Evolutionary conservation across 495 filamentous ascomycete genomes (phyloP), one percentile per base, ranked within the genome.

Genomic region (Talaromyces borbonicus): DNA sequence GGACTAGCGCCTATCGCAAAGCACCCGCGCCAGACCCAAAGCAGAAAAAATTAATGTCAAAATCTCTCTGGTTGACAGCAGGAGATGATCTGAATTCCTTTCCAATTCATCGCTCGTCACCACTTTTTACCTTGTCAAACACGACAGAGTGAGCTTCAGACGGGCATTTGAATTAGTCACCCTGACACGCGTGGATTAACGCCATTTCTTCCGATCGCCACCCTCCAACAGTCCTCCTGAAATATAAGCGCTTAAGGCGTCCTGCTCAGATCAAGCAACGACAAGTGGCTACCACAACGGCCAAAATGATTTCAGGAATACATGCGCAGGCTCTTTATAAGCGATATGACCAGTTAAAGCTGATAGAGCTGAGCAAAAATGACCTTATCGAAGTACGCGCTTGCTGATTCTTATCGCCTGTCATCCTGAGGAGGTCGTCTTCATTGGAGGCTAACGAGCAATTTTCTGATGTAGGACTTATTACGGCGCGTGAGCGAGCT

Each of bases 281-380:
- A 41, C 26, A 16, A 41, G 20, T 23, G 47, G 36, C 27, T 39
- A 11, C 25, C 42, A 26, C 6, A 11, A n/a, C 38, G 19, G 11
- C 32, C n/a, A 25, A 40, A 22, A 43, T 33, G 41, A 49, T 50
- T 18, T 39, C 30, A 49, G 59, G 36, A 33, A 67, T 67, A 62
- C 54, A 61, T 39, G 52, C 63, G 16, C 51, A 53, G 25, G 58
- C 56, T 37, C 69, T 64, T 49, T 55, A 65, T 18, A 65, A 73
- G 32, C 66, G 69, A 52, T 76, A 71, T 62, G 65, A 71, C 36
- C 61, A 68, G 36, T 47, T 77, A 35, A 61, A 65, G 33, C 50
- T 61, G 30, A 49, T 70, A 43, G 73, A 77, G 49, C 57, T 74
- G 39, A 62, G 65, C 45, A 77, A 76, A 57, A 70, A 76, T 51